These are phyloP conservation scores for Serendipita vermifera DNA, from an alignment of 768 basidiomycete genomes.

Conservation along the genomic window DNA sequence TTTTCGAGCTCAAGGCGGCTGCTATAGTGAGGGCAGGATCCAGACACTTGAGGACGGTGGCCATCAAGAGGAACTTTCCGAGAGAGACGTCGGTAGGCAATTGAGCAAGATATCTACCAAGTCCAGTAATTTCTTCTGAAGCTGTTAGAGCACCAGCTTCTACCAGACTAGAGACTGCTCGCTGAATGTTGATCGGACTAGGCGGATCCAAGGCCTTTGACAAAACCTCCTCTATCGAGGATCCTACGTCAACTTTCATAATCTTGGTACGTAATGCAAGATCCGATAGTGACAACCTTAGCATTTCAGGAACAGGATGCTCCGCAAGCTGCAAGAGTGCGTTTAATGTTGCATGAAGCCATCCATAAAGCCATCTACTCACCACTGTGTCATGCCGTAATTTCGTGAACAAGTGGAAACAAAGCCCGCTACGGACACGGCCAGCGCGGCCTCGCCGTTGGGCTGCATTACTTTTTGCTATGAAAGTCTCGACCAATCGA, in stretches of 20 bases:
- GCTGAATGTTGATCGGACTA: conserved; percentile 67
- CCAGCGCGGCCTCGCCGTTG: conserved; percentile 86
- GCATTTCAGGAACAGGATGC: conserved; percentile 89
- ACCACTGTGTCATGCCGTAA: conserved; percentile 68
- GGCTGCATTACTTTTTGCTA: conserved; percentile 82
- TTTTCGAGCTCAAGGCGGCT: conserved; percentile 83
- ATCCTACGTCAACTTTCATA: conserved; percentile 74
- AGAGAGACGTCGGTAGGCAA: conserved; percentile 93
- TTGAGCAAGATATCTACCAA: conserved; percentile 81
- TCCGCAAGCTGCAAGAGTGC: conserved; percentile 58
- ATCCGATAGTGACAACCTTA: conserved; percentile 83
- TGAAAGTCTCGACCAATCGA: conserved; percentile 77
- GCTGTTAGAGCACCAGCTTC: conserved; percentile 83
- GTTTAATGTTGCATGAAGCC: neutral
- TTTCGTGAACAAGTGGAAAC: conserved; percentile 93
- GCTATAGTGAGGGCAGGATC: conserved; percentile 97
- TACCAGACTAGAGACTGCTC: conserved; percentile 80
- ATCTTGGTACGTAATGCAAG: conserved; percentile 87
- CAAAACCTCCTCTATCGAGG: conserved; percentile 81
- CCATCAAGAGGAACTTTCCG: conserved; percentile 80
- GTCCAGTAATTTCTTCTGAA: conserved; percentile 83
- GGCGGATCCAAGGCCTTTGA: conserved; percentile 85
- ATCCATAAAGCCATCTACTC: conserved; percentile 20
- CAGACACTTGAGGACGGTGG: conserved; percentile 74
- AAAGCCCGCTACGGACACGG: conserved; percentile 76